Evolutionary conservation across 805 yeast genomes (phyloP).

Genomic region (Yueomyces sinensis): DNA sequence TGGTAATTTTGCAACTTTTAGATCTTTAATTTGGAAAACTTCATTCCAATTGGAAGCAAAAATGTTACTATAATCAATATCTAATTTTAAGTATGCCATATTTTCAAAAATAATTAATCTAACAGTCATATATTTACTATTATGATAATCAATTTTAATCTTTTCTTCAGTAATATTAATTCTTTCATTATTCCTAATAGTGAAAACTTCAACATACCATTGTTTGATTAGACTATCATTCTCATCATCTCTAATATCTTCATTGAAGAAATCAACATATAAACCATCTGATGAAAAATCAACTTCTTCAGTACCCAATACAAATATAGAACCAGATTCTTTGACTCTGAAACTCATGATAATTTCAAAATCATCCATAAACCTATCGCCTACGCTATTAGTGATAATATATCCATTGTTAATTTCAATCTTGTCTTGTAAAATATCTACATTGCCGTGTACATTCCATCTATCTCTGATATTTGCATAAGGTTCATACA

Average conservation of each 20-base stretch:
- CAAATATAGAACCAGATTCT: neutral
- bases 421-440: neutral
- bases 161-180: too few relatives aligned
- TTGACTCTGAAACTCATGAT: neutral
- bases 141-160: neutral
- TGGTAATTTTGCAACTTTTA: neutral
- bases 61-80: conserved; percentile 12
- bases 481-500: conserved; percentile 16
- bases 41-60: conserved; percentile 18
- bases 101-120: conserved; percentile 16
- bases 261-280: neutral
- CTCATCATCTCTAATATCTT: neutral
- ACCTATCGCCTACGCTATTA: conserved; percentile 22
- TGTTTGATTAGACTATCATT: too few relatives aligned
- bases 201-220: neutral
- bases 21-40: conserved; percentile 14
- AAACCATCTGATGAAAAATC: neutral
- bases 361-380: conserved; percentile 20
- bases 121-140: neutral
- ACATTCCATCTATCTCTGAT: neutral
- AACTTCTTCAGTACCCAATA: neutral
- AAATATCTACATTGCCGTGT: neutral
- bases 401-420: conserved; percentile 1
- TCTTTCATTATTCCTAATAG: neutral
- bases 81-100: conserved; percentile 17